Conservation (phyloP, 129 eudicot species). For the Sambucus nigra region DNA sequence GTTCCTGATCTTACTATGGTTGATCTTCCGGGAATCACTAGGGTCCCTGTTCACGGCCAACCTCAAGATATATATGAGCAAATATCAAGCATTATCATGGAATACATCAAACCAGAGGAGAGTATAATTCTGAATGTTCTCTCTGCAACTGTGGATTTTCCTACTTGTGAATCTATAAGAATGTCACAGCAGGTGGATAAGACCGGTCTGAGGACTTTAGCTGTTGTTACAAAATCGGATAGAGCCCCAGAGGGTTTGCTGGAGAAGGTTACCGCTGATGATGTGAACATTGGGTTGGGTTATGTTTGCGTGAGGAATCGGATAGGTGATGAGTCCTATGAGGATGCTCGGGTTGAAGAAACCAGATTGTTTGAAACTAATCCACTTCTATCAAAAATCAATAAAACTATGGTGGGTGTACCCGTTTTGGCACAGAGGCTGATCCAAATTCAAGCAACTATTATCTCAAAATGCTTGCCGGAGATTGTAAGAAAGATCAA, state of each 20-base stretch:
- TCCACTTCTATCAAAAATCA: constrained; percentile 16
- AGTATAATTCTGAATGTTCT: too few relatives aligned
- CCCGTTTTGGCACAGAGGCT: constrained; percentile 27
- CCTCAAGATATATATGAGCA: constrained; percentile 21
- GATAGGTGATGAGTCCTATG: constrained; percentile 24
- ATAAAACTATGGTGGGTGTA: constrained; percentile 27
- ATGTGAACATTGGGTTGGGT: constrained; percentile 32
- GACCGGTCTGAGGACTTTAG: constrained; percentile 5
- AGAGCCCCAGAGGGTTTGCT: not conserved
- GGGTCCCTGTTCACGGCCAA: constrained; percentile 22
- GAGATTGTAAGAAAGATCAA: constrained; percentile 11
- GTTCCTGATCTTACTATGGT: constrained; percentile 26
- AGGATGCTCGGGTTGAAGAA: constrained; percentile 22
- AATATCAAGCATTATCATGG: constrained; percentile 17
- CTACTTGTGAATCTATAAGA: constrained; percentile 6
- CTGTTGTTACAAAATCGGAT: too few relatives aligned
- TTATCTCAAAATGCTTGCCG: constrained; percentile 25
- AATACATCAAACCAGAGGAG: constrained; percentile 9
- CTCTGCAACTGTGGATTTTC: not conserved
- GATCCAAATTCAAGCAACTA: constrained; percentile 20
- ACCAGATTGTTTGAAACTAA: constrained; percentile 15
- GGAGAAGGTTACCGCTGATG: constrained; percentile 26
- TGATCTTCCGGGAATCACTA: constrained; percentile 21
- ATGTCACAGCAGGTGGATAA: constrained; percentile 12
- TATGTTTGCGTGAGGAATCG: constrained; percentile 38